A percentile compares a stretch with the other conserved stretches of the same genome.
These are phyloP conservation scores for Dimargaris verticillata DNA, from an alignment of 192 early-diverging fungal species.

Conservation along the genomic window DNA sequence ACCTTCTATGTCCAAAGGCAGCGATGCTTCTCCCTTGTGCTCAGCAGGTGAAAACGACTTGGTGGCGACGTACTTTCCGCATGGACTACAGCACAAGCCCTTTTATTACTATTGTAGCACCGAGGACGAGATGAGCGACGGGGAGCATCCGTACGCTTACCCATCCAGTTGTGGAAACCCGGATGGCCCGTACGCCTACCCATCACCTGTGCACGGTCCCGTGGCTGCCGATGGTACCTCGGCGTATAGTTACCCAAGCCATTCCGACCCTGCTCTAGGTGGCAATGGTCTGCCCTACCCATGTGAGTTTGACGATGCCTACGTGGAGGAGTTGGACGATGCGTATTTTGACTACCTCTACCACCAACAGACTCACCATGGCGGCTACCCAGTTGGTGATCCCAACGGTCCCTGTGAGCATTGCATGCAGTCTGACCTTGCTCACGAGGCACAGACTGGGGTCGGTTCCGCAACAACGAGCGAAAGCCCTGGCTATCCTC, in stretches of 20 bases:
- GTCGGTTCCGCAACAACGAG: not conserved
- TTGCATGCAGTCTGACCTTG: not conserved
- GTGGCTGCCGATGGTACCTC: not conserved
- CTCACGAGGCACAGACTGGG: not conserved
- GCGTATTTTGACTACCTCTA: slow-evolving; percentile 10
- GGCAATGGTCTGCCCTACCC: not conserved
- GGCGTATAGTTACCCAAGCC: not conserved
- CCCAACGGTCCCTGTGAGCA: not conserved
- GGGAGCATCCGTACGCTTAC: not conserved
- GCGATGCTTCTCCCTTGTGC: not conserved
- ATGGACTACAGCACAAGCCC: not conserved
- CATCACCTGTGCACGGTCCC: too few relatives aligned
- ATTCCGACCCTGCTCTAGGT: not conserved
- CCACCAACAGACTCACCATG: not conserved
- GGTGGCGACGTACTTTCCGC: not conserved
- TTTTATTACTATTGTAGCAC: slow-evolving; percentile 1
- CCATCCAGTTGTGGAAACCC: not conserved
- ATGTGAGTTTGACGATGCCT: not conserved
- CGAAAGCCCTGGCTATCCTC: too few relatives aligned
- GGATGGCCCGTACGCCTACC: not conserved
- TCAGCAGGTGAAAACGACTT: not conserved
- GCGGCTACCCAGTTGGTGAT: not conserved
- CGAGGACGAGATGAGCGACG: not conserved
- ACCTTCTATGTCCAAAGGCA: not conserved
- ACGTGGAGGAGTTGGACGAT: slow-evolving; percentile 6